A percentile compares a stretch with the other conserved stretches of the same genome.
Evolutionary conservation across 148 eudicot genomes (phyloP).

Genomic region (Silene conica): DNA sequence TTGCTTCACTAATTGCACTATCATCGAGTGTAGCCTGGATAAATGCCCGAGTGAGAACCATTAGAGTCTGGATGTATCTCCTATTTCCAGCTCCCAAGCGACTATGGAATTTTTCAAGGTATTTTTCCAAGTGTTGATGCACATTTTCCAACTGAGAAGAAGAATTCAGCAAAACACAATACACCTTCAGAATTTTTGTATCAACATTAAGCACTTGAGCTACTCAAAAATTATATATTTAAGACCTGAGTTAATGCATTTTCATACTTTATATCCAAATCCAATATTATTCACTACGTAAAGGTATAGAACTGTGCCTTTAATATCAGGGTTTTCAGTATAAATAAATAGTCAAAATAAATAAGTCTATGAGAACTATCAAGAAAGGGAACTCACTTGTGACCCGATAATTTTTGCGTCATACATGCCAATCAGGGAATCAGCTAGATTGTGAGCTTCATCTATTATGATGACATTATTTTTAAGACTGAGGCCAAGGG

Average conservation of each 20-base stretch:
- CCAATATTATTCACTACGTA: not conserved
- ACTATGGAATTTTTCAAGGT: constrained; percentile 60
- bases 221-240: not conserved
- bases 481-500: constrained; percentile 80
- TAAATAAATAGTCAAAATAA: not conserved
- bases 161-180: constrained; percentile 2
- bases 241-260: not conserved
- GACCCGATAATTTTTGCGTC: constrained; percentile 61
- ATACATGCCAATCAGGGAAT: constrained; percentile 93
- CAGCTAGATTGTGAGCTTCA: constrained; percentile 97
- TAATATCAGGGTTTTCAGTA: not conserved
- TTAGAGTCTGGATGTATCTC: constrained; percentile 78
- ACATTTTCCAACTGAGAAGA: constrained; percentile 59
- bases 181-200: not conserved
- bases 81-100: constrained; percentile 89
- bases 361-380: not conserved
- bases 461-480: constrained; percentile 74
- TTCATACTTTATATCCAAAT: not conserved
- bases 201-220: constrained; percentile 13
- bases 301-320: not conserved
- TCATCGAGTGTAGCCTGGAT: constrained; percentile 40
- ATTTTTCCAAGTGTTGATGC: constrained; percentile 59
- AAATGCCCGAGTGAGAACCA: constrained; percentile 71
- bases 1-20: constrained; percentile 22
- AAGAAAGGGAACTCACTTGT: constrained; percentile 51